phyloP scores from a whole-genome alignment of 805 yeast genomes.

The Saturnispora dispora region DNA sequence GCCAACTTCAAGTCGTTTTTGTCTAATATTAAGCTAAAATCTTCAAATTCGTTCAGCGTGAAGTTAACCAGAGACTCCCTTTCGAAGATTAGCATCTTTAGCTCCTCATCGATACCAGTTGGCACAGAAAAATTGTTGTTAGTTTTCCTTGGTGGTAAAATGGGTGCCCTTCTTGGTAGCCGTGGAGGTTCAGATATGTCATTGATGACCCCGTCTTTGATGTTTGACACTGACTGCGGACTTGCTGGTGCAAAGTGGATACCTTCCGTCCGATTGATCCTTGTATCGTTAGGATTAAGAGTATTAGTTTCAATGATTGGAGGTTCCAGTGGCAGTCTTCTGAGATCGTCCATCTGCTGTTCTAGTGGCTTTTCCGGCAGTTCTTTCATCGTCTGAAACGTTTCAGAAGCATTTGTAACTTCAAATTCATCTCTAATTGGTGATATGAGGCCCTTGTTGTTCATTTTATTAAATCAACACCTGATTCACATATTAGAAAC shows the following conservation, averaged over 20 bases:
- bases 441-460: slow-evolving; percentile 1
- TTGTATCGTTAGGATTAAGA: not conserved
- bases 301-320: not conserved
- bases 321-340: not conserved
- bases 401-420: not conserved
- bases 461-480: not conserved
- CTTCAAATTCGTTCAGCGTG: not conserved
- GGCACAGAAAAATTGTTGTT: not conserved
- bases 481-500: not conserved
- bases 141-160: slow-evolving; percentile 2
- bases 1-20: no score
- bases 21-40: not conserved
- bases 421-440: not conserved
- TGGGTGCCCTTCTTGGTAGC: slow-evolving; percentile 7
- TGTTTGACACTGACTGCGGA: not conserved
- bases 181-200: slow-evolving; percentile 2
- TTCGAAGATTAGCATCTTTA: not conserved
- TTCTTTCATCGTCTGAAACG: not conserved
- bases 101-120: not conserved
- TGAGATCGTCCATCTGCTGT: not conserved
- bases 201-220: not conserved
- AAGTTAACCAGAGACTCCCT: not conserved
- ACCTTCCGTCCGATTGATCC: not conserved
- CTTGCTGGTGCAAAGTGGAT: not conserved
- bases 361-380: slow-evolving; percentile 1